These are phyloP conservation scores for Fraxinus ornus DNA, from an alignment of 305 asterid genomes.

Conservation along the genomic window DNA sequence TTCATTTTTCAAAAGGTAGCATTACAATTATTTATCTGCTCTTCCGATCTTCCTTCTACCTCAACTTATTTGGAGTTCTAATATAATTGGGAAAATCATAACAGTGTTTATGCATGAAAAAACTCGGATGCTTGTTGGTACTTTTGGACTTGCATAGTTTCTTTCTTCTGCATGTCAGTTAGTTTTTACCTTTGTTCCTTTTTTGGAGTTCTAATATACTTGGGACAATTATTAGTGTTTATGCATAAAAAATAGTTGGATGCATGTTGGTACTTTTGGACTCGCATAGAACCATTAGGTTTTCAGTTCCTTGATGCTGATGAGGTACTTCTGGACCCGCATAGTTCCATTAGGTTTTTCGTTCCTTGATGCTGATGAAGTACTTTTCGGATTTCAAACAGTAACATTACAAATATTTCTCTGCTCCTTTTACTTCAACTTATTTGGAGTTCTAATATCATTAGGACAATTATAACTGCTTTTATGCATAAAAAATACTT, in stretches of 20 bases:
- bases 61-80: not conserved
- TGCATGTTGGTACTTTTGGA: not conserved
- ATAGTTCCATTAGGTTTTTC: not conserved
- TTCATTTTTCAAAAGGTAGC: not conserved
- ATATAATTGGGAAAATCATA: not conserved
- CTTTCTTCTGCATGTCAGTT: not conserved
- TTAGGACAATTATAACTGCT: not conserved
- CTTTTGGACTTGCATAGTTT: not conserved
- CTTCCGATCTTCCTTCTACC: not conserved
- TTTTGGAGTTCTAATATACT: not conserved
- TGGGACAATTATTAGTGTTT: not conserved
- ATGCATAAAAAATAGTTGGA: not conserved
- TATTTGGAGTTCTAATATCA: not conserved
- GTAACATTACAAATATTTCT: not conserved
- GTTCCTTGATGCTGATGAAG: not conserved
- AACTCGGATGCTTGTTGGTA: not conserved
- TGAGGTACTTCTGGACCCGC: not conserved
- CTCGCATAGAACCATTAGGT: not conserved
- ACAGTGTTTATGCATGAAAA: not conserved
- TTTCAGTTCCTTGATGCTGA: not conserved
- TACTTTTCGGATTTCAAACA: not conserved
- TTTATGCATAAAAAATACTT: not conserved
- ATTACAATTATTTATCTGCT: not conserved
- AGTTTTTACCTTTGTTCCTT: not conserved
- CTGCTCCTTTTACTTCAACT: not conserved